Percentiles rank a stretch among this genome's conserved stretches.
phyloP scores from a whole-genome alignment of 345 rosid genomes.

The Nephelium lappaceum region DNA sequence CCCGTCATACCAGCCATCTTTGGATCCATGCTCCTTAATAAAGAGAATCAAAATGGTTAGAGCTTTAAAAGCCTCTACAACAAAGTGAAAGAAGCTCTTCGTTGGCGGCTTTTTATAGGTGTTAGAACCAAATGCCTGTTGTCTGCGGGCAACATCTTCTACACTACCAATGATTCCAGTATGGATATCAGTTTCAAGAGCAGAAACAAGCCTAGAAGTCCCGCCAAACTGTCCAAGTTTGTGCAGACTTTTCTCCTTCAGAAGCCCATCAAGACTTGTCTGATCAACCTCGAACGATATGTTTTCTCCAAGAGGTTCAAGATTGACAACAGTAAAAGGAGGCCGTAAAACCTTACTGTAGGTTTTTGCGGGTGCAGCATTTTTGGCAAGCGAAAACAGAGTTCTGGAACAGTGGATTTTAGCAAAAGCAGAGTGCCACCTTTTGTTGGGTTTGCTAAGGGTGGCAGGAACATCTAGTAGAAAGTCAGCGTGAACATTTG shows the following conservation, averaged over 20 bases:
- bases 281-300: conserved; percentile 19
- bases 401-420: conserved; percentile 29
- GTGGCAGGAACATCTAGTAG: conserved; percentile 17
- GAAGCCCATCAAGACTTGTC: conserved; percentile 23
- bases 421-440: conserved; percentile 29
- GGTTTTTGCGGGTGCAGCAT: too few species aligned
- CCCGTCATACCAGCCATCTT: conserved; percentile 39
- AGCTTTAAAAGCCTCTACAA: conserved; percentile 29
- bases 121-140: conserved; percentile 37
- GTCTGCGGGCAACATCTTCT: conserved; percentile 28
- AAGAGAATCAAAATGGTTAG: conserved; percentile 28
- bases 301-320: background rate
- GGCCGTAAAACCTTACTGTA: background rate
- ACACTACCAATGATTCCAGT: conserved; percentile 28
- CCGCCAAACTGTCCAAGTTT: conserved; percentile 25
- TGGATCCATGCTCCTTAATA: conserved; percentile 27
- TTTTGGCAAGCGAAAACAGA: conserved; percentile 4
- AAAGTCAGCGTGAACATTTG: background rate
- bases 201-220: conserved; percentile 17
- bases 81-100: conserved; percentile 23
- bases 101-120: conserved; percentile 36
- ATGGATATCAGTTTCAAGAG: conserved; percentile 8
- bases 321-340: conserved; percentile 1
- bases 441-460: conserved; percentile 16
- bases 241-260: conserved; percentile 19